A percentile compares a stretch with the other conserved stretches of the same genome.
Evolutionary conservation across 345 rosid species (phyloP).

Genomic region (Boechera divaricarpa): DNA sequence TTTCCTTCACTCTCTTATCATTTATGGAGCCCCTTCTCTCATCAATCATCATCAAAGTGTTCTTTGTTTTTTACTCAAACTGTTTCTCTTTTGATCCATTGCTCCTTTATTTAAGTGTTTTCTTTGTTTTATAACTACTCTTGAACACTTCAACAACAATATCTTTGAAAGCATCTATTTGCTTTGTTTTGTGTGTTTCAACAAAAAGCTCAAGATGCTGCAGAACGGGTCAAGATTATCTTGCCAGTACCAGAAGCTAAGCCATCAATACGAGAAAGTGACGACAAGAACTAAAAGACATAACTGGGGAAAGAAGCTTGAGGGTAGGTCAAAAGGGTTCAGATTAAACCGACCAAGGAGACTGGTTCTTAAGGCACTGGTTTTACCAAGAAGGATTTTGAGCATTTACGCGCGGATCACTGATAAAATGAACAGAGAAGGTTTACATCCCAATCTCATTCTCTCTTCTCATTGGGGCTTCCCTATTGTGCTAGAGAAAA

Average conservation of each 20-base stretch:
- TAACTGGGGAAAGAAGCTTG: conserved; percentile 46
- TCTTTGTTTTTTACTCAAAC: conserved; percentile 36
- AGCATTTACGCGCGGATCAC: conserved; percentile 50
- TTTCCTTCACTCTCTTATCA: conserved; percentile 34
- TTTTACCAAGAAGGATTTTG: conserved; percentile 45
- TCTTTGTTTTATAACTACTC: conserved; percentile 1
- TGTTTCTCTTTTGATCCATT: conserved; percentile 22
- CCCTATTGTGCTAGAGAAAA: conserved; percentile 45
- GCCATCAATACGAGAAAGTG: conserved; percentile 35
- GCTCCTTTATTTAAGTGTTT: background rate
- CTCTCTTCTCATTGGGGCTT: conserved; percentile 71
- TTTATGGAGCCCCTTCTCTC: conserved; percentile 32
- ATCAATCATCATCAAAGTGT: conserved; percentile 39
- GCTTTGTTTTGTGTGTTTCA: conserved; percentile 5
- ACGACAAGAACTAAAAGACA: conserved; percentile 44
- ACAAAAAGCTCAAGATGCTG: conserved; percentile 28
- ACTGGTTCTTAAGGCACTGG: conserved; percentile 52
- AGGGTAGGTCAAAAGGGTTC: conserved; percentile 53
- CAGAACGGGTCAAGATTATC: conserved; percentile 31
- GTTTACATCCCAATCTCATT: conserved; percentile 52
- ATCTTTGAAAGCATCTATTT: conserved; percentile 1
- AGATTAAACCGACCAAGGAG: conserved; percentile 58
- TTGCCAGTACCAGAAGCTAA: conserved; percentile 53
- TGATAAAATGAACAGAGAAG: conserved; percentile 55
- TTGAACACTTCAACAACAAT: conserved; percentile 11